phyloP scores from a whole-genome alignment of 2,329 filamentous ascomycete genomes.

The Colletotrichum sp. region DNA sequence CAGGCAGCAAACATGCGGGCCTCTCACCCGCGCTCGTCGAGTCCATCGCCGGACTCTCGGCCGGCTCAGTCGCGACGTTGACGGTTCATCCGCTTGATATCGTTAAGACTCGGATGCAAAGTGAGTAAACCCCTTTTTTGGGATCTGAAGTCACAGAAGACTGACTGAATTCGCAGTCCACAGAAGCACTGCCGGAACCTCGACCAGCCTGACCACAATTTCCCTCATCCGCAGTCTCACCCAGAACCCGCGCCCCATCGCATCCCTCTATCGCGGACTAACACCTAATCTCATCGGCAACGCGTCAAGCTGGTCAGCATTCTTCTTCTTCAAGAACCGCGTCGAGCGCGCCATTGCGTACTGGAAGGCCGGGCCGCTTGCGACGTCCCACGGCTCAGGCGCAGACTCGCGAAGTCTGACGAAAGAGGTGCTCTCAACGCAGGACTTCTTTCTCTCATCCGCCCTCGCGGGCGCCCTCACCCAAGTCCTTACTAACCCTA shows the following conservation, averaged over 20 bases:
- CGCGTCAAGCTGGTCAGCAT: conserved; percentile 86
- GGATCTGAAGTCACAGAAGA: not conserved
- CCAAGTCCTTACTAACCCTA: conserved; percentile 86
- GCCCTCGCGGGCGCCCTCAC: conserved; percentile 75
- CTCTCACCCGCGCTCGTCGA: conserved; percentile 82
- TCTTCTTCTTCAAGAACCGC: conserved; percentile 79
- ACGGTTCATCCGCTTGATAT: conserved; percentile 92
- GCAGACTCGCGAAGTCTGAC: conserved; percentile 24
- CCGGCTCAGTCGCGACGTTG: conserved; percentile 85
- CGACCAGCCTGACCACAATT: conserved; percentile 51
- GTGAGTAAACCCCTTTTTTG: conserved; percentile 48
- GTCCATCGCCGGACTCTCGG: conserved; percentile 86
- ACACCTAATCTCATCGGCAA: conserved; percentile 92
- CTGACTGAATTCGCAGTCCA: conserved; percentile 46
- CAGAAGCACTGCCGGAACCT: conserved; percentile 44
- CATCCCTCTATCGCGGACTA: conserved; percentile 86
- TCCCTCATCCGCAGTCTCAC: conserved; percentile 57
- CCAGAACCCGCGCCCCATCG: conserved; percentile 59
- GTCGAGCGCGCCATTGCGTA: conserved; percentile 52
- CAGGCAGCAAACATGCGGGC: conserved; percentile 56
- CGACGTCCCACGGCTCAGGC: not conserved
- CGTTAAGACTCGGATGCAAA: conserved; percentile 94
- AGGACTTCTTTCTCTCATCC: conserved; percentile 83
- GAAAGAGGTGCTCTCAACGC: conserved; percentile 54
- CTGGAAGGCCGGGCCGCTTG: conserved; percentile 29